Base-by-base conservation (phyloP, 352 stramenopile species). In the Phytophthora vignae region DNA sequence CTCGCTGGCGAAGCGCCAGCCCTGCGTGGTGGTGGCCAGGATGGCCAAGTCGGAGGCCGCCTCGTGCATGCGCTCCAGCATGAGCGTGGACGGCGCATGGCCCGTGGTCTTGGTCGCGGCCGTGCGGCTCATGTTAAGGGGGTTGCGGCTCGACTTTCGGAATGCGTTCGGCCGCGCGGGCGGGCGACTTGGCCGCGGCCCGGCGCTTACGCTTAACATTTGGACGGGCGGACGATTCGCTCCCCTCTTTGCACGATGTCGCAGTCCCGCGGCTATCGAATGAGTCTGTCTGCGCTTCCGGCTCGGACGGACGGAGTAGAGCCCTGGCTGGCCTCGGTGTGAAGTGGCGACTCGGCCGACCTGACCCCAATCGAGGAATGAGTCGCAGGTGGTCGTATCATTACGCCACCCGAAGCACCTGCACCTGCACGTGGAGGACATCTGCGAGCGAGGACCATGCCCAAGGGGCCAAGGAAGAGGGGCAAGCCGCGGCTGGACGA, bases 1-100 rank as follows among this genome's bases (percentile, higher is more conserved):
- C 27, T 90, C 80, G 53, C 72, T 72, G 29, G 81, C 65, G 52
- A 84, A 86, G 29, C 79, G 73, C 85, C 85, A 93, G 7, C 82
- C 79, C 2, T 79, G 60, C 25, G 73, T 64, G 6, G 78, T 79
- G 3, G 71, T 77, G 4, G 85, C 80, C 55, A 93, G 63, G 29
- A 84, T 69, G 46, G 76, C 82, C 60, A 93, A 78, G 67, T 93
- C 85, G 0, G 69, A 29, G 10, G 85, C 82, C n/a, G 81, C 80
- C 50, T 87, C 80, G 46, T 78, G 85, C 78, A 90, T 85, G 38
- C 82, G 79, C 49, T 84, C 80, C 49, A 93, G 82, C 74, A 93
- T 85, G 9, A 87, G 77, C 22, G 67, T 66, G 44, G 83, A 91
- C 54, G 85, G 85, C 72, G 79, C 81, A 58, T 85, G 77, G 55